Conservation (phyloP, 176 grass and related monocot species). For the Tuctoria greenei region DNA sequence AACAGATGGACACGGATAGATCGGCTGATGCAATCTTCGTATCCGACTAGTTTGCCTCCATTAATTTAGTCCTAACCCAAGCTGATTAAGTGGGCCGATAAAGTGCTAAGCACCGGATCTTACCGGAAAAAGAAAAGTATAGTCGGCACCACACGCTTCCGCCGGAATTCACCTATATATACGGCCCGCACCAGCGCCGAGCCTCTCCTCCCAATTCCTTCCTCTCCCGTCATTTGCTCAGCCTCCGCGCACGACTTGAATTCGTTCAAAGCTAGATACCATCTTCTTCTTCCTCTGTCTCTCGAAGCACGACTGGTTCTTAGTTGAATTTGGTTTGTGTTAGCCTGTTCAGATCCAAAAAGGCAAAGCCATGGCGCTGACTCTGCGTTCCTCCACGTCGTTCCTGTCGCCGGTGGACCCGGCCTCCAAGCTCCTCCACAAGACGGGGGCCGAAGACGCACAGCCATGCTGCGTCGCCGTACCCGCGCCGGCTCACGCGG, state of each 20-base stretch:
- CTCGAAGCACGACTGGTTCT: not conserved
- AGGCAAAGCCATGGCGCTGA: conserved; percentile 54
- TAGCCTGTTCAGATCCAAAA: not conserved
- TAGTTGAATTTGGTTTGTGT: not conserved
- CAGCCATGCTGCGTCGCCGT: conserved; percentile 33
- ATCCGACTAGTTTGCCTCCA: not conserved
- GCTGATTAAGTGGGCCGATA: not conserved
- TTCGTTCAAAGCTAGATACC: not conserved
- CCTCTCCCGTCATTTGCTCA: not conserved
- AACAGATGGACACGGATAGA: not conserved
- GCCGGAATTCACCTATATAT: conserved; percentile 40
- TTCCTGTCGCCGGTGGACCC: conserved; percentile 53
- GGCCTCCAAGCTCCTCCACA: conserved; percentile 52
- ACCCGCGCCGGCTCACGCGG: conserved; percentile 5
- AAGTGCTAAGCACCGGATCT: not conserved
- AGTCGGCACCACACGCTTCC: conserved; percentile 5
- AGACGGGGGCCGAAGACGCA: conserved; percentile 36
- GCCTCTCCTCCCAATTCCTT: not conserved
- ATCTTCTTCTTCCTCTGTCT: not conserved
- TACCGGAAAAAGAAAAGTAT: not conserved
- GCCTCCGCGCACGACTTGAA: not conserved
- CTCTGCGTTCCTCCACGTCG: conserved; percentile 54
- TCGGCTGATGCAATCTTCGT: conserved; percentile 5
- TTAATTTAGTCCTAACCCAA: not conserved
- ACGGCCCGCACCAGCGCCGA: not conserved